Evolutionary conservation across 495 filamentous ascomycete species (phyloP), one percentile per base, ranked within the genome.

Genomic region (Aeminium ludgeri): DNA sequence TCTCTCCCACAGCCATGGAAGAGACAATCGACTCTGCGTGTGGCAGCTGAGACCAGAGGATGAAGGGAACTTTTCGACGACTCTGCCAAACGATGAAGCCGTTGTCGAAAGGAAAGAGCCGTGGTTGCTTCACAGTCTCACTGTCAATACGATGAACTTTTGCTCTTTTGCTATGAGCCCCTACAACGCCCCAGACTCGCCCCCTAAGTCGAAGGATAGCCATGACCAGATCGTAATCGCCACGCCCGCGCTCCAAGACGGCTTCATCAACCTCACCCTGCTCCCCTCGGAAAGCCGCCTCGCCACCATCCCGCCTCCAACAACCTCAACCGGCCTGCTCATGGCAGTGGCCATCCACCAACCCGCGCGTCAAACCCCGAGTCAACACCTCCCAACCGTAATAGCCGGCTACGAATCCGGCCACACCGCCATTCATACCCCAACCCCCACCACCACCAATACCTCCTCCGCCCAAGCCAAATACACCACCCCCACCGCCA

Each of bases 91-190:
- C 11, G 72, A 84, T 29, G 64, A 63, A 55, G 53, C 15, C 42
- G 49, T n/a, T n/a, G 27, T 41, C 11, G 56, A 58, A 30, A 48
- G 53, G 12, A 51, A 51, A 28, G 70, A 81, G 54, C 89, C 89
- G 12, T 93, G 85, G 85, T 60, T 96, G 3, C 60, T 94, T 27
- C 73, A 91, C 64, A 71, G 81, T 25, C 58, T 97, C 4, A 64
- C 79, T 20, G 82, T 96, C 30, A 95, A 94, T 55, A 82, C 89
- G 12, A 69, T 96, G 57, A 97, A 95, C 58, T 97, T 96, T 55
- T 97, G 89, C 50, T 74, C 82, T 0, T 97, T 97, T 55, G 72
- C 80, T 3, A 71, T 74, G 43, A 80, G 73, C 46, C 48, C 54
- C 20, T n/a, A n/a, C n/a, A n/a, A n/a, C n/a, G n/a, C n/a, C n/a